phyloP scores from a whole-genome alignment of 169 alveolate genomes.

The Plasmodium chabaudi region DNA sequence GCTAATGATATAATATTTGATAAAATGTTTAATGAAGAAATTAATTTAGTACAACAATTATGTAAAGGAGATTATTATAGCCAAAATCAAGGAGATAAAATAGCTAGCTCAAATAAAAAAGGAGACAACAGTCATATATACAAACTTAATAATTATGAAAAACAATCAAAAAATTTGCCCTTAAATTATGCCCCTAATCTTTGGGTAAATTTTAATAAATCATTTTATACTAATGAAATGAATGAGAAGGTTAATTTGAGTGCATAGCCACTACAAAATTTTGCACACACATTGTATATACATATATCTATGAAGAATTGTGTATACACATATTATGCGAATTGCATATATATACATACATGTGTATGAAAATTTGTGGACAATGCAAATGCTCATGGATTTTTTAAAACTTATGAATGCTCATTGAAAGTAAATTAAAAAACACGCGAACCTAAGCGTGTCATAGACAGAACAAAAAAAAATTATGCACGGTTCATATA shows the following conservation, averaged over 20 bases:
- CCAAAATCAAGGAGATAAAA: conserved; percentile 18
- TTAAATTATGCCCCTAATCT: conserved; percentile 22
- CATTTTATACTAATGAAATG: conserved; percentile 32
- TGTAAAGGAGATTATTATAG: conserved; percentile 33
- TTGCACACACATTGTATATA: background rate
- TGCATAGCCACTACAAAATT: conserved; percentile 1
- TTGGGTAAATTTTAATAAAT: conserved; percentile 57
- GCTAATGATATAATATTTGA: conserved; percentile 46
- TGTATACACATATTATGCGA: background rate
- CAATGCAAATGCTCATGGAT: background rate
- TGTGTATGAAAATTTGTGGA: background rate
- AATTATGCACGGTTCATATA: too few species aligned
- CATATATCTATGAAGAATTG: conserved; percentile 5
- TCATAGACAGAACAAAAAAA: too few species aligned
- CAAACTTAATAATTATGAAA: background rate
- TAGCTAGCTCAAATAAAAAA: conserved; percentile 2
- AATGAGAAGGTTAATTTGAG: conserved; percentile 65
- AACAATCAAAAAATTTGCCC: background rate
- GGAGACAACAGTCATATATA: background rate
- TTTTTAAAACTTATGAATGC: background rate
- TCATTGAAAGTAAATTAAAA: too few species aligned
- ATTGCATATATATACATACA: conserved; percentile 2
- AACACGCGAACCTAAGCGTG: too few species aligned
- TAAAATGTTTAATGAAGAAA: conserved; percentile 73
- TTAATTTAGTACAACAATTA: conserved; percentile 53